Base-by-base conservation (phyloP, 1,284 basidiomycete genomes). In the Ustanciosporium gigantosporum region DNA sequence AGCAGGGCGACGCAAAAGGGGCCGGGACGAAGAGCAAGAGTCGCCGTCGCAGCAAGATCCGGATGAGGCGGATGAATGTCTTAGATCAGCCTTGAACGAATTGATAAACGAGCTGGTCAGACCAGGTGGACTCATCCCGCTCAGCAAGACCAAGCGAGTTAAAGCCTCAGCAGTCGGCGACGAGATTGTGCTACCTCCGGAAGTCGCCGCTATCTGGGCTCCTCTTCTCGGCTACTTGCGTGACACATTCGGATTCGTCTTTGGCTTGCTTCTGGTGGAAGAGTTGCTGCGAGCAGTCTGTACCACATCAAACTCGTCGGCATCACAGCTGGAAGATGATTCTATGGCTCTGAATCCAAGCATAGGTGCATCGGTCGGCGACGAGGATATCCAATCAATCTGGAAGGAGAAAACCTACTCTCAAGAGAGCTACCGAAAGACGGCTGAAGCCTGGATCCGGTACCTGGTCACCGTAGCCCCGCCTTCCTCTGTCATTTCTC, bases 51-150 rank as follows among this genome's bases (percentile, higher is more conserved):
- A 23, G 37, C 29, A 51, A 31, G 59, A 62, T 23, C 52, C 59
- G 22, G 52, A 62, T 20, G 51, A 62, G 5, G 59, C 56, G n/a
- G 59, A 62, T 16, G 52, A 56, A 22, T 56, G 59, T 29, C 56
- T 48, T 2, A 46, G 46, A 25, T 35, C 43, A n/a, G 51, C 55
- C n/a, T 20, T 59, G 2, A 15, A 42, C 11, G 41, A 45, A 31
- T 20, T 61, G 38, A 40, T 59, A 31, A 45, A 55, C 17, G 44
- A 56, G 40, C 39, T 59, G 13, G 2, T 67, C 4, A 40, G 40
- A 36, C 53, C 58, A 0, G 65, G 49, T 23, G 55, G 65, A 4
- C 9, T 67, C 31, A 35, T 67, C 7, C 65, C 65, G n/a, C 19
- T 59, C n/a, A 43, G 45, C 21, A 56, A 24, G 25, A 20, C 36